Base-by-base conservation (phyloP, 2,329 filamentous ascomycete genomes). In the Phialocephala subalpina region DNA sequence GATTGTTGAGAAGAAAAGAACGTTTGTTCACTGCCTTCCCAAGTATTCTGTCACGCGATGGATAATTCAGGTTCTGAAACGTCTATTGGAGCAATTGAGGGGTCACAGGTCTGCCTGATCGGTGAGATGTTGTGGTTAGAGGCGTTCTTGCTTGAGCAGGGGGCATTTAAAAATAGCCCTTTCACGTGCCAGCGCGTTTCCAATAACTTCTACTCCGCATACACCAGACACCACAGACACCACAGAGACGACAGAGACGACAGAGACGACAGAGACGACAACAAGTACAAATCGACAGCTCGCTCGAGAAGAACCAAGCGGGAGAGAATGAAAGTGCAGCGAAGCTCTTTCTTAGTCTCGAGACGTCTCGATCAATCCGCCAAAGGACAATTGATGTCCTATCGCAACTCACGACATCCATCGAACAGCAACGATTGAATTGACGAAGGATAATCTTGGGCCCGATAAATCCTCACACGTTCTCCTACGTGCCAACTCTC, bases 101-200 rank as follows among this genome's bases (percentile, higher is more conserved):
- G 25, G 42, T 60, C 22, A 42, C 38, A 42, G 36, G 35, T 18
- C 18, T 16, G 36, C 22, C 14, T 22, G n/a, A 53, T 59, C 62
- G 56, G 62, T 59, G 62, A 52, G 35, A 53, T 12, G n/a, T 49
- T 58, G 18, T 1, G 62, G 62, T 57, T 63, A 63, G 60, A 60
- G 49, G 47, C 8, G 42, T 52, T 12, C 9, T 45, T 5, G 9
- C n/a, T 9, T 45, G 40, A 45, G 40, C 40, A 45, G 40, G 40
- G 45, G 45, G 40, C 7, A 42, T 49, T 14, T 53, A 29, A 53
- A 53, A 53, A 58, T 40, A 58, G 55, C 2, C 33, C 3, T 22
- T 12, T 58, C 55, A 58, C 33, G 55, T 58, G 33, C 49, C 12
- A 16, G 4, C 20, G 18, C 45, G 20, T 11, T 20, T 2, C 12